Evolutionary conservation across 768 basidiomycete species (phyloP).

Genomic region (Dentipellis sp.): DNA sequence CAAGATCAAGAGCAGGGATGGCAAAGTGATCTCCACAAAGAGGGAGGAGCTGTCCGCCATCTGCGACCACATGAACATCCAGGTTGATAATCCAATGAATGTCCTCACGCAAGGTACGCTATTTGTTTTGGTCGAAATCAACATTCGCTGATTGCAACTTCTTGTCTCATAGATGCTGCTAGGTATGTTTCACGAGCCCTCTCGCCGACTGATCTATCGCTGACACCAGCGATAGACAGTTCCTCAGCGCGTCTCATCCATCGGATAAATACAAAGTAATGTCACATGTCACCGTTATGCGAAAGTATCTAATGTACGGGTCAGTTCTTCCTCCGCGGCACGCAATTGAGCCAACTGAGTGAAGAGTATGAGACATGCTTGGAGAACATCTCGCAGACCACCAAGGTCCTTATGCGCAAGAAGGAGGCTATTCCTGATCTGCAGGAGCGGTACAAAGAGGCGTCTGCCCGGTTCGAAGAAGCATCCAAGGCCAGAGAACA

Average conservation of each 20-base stretch:
- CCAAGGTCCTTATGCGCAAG: conserved; percentile 59
- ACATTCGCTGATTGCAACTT: background rate
- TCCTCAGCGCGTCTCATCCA: conserved; percentile 74
- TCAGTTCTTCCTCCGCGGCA: conserved; percentile 92
- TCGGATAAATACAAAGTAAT: conserved; percentile 83
- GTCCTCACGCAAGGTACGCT: conserved; percentile 74
- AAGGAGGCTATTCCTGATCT: conserved; percentile 74
- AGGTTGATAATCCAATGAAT: conserved; percentile 95
- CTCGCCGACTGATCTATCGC: conserved; percentile 69
- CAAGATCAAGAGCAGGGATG: conserved; percentile 71
- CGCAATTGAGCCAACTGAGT: conserved; percentile 79
- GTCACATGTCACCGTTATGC: background rate
- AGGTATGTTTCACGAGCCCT: conserved; percentile 13
- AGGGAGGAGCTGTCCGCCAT: conserved; percentile 82
- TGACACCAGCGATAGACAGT: conserved; percentile 32
- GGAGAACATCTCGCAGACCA: conserved; percentile 62
- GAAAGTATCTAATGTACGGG: too few relatives aligned
- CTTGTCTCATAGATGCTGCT: conserved; percentile 22
- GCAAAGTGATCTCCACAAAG: conserved; percentile 61
- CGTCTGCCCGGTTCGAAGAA: conserved; percentile 53
- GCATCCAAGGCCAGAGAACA: conserved; percentile 69
- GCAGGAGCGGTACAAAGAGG: conserved; percentile 45
- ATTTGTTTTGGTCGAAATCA: too few relatives aligned
- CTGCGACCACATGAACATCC: conserved; percentile 92
- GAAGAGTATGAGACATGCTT: conserved; percentile 78